Base-by-base conservation (phyloP, 176 grass and related monocot species). In the Pharus latifolius region DNA sequence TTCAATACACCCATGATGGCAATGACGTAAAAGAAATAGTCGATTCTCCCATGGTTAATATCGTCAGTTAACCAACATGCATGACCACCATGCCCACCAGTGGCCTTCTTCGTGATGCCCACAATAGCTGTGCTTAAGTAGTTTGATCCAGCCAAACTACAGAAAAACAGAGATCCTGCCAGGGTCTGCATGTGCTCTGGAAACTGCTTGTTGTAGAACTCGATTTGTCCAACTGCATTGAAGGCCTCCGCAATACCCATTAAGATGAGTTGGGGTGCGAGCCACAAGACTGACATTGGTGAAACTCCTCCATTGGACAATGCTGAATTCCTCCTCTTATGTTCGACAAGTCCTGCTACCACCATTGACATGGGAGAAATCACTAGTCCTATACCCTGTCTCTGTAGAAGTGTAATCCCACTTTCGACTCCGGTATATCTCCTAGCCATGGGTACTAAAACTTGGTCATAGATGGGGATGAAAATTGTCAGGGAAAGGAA, bases 181-280 rank as follows among this genome's bases (percentile, higher is more conserved):
- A 90, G 16, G 19, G 94, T 53, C 60, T 82, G 80, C 86, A 92
- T 90, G 53, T 92, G 87, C 18, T 97, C 86, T 10, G 86, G 94
- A 46, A 97, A 90, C 79, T 92, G 83, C 63, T 74, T 81, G 51
- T 97, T 97, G 58, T 92, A 92, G 61, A 97, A 85, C 61, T 97
- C 81, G 19, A 92, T 85, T 73, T 92, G 89, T 47, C 86, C 89
- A 48, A 97, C 81, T 57, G 75, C 75, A 9, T 76, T 83, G 73
- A 97, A 85, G 43, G 81, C 82, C 70, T 87, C 73, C 16, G 83
- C 82, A 37, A 90, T 51, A 66, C 94, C 89, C 56, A 97, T 70
- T 64, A 97, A 73, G 20, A 82, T 19, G 24, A 97, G 68, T 70
- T 90, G 86, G 41, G 86, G 94, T 26, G 78, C 76, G 47, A 97